Percentiles rank a stretch among this genome's conserved stretches.
Evolutionary conservation across 306 rosid genomes (phyloP).

Genomic region (Elaeagnus macrophylla): DNA sequence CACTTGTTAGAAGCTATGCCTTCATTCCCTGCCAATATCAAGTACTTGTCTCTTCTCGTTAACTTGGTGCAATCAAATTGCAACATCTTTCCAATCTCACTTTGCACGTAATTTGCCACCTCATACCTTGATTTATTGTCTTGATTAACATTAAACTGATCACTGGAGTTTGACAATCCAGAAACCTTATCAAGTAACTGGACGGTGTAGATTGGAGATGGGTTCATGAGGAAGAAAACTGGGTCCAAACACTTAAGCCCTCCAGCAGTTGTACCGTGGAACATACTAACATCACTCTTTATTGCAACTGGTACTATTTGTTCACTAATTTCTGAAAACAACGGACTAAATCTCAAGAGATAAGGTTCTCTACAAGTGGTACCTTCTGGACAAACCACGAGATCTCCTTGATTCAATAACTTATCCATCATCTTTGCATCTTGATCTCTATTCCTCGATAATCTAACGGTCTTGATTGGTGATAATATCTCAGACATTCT

Average conservation of each 20-base stretch:
- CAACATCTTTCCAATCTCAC: conserved; percentile 38
- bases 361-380: conserved; percentile 87
- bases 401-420: conserved; percentile 42
- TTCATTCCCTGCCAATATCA: conserved; percentile 76
- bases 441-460: conserved; percentile 36
- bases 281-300: conserved; percentile 51
- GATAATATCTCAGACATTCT: conserved; percentile 59
- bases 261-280: conserved; percentile 79
- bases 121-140: conserved; percentile 22
- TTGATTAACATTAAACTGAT: neutral
- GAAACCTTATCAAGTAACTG: conserved; percentile 23
- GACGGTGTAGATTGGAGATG: conserved; percentile 47
- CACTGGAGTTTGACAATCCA: neutral
- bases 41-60: conserved; percentile 69
- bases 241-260: conserved; percentile 84
- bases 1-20: conserved; percentile 30
- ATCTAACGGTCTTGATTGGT: conserved; percentile 66
- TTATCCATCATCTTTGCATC: conserved; percentile 42
- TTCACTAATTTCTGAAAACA: conserved; percentile 52
- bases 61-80: conserved; percentile 58
- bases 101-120: conserved; percentile 59
- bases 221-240: conserved; percentile 58
- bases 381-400: conserved; percentile 80
- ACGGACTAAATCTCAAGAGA: conserved; percentile 72
- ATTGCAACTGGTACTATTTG: conserved; percentile 56